Evolutionary conservation across 768 basidiomycete species (phyloP).

Genomic region (Podaxis sp.): DNA sequence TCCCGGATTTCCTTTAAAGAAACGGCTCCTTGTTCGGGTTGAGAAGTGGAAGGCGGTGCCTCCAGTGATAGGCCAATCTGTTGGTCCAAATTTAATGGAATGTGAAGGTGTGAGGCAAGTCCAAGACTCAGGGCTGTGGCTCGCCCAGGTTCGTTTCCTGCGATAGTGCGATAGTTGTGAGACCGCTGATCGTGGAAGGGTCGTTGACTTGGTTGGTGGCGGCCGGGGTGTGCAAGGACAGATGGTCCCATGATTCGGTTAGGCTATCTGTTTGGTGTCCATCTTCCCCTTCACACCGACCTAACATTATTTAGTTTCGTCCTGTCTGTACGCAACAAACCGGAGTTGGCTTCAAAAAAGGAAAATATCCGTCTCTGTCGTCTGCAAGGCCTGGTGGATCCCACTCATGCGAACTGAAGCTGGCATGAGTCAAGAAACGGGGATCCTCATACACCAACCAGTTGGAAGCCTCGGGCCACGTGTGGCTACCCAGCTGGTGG

Average conservation of each 20-base stretch:
- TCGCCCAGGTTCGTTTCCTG: neutral
- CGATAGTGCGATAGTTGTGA: neutral
- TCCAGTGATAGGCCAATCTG: too few relatives aligned
- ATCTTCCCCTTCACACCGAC: too few relatives aligned
- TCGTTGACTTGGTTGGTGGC: constrained; percentile 25
- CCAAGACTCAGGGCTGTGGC: neutral
- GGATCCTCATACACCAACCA: neutral
- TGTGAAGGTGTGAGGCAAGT: too few relatives aligned
- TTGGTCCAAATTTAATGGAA: too few relatives aligned
- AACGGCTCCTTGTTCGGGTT: neutral
- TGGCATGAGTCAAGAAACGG: neutral
- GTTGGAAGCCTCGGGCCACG: neutral
- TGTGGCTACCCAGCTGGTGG: constrained; percentile 9
- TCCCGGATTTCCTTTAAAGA: neutral
- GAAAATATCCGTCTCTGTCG: neutral
- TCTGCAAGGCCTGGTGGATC: neutral
- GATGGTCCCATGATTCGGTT: neutral
- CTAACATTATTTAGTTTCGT: neutral
- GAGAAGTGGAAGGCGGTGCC: too few relatives aligned
- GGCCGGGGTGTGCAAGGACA: constrained; percentile 14
- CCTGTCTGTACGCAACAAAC: neutral
- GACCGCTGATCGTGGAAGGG: constrained; percentile 25
- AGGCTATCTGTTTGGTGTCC: neutral
- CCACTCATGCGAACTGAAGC: too few relatives aligned
- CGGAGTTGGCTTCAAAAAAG: neutral